Evolutionary conservation across 2,329 filamentous ascomycete species (phyloP).

Genomic region (Talaromyces sp.): DNA sequence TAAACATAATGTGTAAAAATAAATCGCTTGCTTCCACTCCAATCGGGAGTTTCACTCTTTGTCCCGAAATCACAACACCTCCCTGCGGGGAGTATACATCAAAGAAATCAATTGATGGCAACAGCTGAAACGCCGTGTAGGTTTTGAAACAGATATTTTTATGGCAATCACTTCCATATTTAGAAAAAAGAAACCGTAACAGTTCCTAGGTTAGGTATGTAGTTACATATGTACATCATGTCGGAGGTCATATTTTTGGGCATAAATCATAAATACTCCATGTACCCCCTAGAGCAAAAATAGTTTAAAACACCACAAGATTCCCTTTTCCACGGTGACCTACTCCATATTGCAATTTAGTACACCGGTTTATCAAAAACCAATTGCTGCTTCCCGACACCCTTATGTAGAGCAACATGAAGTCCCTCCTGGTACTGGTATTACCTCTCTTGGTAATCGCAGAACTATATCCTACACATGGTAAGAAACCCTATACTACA

Average conservation of each 20-base stretch:
- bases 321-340: no score
- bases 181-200: neutral
- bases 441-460: neutral
- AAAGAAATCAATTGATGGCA: neutral
- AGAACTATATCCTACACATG: neutral
- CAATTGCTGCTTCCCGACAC: neutral
- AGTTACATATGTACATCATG: neutral
- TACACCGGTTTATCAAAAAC: neutral
- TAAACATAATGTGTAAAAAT: neutral
- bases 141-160: neutral
- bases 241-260: neutral
- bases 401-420: neutral
- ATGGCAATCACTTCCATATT: neutral
- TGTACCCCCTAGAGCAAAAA: no score
- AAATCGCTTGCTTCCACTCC: no score
- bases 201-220: no score
- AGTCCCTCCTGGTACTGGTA: neutral
- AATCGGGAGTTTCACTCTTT: neutral
- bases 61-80: neutral
- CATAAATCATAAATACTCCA: neutral
- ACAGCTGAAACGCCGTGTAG: neutral
- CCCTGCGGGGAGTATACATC: neutral
- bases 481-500: neutral
- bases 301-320: no score
- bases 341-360: neutral